Evolutionary conservation across 2,329 filamentous ascomycete genomes (phyloP).

Genomic region (Aspergillus pseudoterreus): DNA sequence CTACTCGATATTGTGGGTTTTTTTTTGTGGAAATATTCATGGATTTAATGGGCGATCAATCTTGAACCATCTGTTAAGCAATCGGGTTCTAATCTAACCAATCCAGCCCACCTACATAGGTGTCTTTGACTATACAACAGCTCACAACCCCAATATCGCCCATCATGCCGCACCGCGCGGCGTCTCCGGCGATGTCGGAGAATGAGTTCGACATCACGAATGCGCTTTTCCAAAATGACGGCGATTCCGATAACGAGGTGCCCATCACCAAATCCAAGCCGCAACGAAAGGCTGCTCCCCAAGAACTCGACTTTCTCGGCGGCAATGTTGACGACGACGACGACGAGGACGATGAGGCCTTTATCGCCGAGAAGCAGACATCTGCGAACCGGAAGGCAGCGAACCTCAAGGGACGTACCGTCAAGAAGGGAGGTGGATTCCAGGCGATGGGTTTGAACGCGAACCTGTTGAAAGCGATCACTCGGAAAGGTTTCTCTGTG

Average conservation of each 20-base stretch:
- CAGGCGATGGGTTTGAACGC: conserved; percentile 88
- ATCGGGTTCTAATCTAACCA: too few species aligned
- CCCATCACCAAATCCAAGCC: conserved; percentile 47
- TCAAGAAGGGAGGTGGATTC: conserved; percentile 95
- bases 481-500: conserved; percentile 89
- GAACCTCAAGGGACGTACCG: conserved; percentile 76
- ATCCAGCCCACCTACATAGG: too few species aligned
- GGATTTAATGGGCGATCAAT: too few species aligned
- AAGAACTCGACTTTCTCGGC: conserved; percentile 55
- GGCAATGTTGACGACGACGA: conserved; percentile 54
- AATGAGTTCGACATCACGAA: conserved; percentile 86
- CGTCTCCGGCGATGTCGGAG: conserved; percentile 81
- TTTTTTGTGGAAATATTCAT: too few species aligned
- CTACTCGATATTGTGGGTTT: too few species aligned
- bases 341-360: conserved; percentile 68
- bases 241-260: conserved; percentile 43
- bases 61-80: too few species aligned
- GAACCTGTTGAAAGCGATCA: conserved; percentile 83
- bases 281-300: conserved; percentile 36
- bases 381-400: conserved; percentile 81
- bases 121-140: neutral
- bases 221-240: conserved; percentile 64
- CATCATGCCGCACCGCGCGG: conserved; percentile 67
- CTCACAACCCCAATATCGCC: conserved; percentile 3
- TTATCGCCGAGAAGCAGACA: conserved; percentile 83